Base-by-base conservation (phyloP, 2,329 filamentous ascomycete genomes). In the Colletotrichum agaves region DNA sequence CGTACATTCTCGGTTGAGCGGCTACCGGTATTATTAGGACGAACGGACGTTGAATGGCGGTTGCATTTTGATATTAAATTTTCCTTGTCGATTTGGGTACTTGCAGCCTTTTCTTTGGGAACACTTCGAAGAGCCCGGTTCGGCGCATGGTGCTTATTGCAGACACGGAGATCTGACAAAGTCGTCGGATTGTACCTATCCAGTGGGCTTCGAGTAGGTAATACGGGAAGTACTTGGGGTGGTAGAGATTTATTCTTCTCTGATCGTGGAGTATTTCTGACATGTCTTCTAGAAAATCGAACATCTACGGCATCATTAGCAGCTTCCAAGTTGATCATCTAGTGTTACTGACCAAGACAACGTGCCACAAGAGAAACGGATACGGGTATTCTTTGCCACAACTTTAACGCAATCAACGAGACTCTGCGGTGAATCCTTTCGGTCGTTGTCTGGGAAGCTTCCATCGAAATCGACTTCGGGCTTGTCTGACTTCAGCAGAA, bases 11-110 rank as follows among this genome's bases (percentile, higher is more conserved):
- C 43, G 50, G 66, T 27, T 62, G 43, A 55, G 44, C 35, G 49
- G 56, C 46, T 56, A 43, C 44, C 27, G 66, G 63, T 69, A 69
- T 69, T 67, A 50, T 69, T 69, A 69, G 35, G 62, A 62, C 66
- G 66, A 65, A 65, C 62, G 55, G 66, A 65, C 31, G 43, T 49
- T 61, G 66, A 43, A 58, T 69, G 10, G 50, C 52, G 63, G 63
- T 67, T 67, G 50, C 57, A 67, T 52, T 62, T 49, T 55, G 55
- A 60, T 68, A 65, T 65, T 47, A 39, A 17, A 23, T 17, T 65
- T 60, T 67, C 52, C 37, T 67, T 67, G 49, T 67, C 56, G 37
- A 15, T 37, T 69, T 69, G 63, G 66, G 31, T 67, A 62, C 57
- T 58, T 62, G 63, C 63, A 67, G 66, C 56, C 41, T 69, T 31